Percentiles rank a stretch among this genome's conserved stretches.
Conservation (phyloP, 2,329 filamentous ascomycete genomes). For the Calonectria pteridis region DNA sequence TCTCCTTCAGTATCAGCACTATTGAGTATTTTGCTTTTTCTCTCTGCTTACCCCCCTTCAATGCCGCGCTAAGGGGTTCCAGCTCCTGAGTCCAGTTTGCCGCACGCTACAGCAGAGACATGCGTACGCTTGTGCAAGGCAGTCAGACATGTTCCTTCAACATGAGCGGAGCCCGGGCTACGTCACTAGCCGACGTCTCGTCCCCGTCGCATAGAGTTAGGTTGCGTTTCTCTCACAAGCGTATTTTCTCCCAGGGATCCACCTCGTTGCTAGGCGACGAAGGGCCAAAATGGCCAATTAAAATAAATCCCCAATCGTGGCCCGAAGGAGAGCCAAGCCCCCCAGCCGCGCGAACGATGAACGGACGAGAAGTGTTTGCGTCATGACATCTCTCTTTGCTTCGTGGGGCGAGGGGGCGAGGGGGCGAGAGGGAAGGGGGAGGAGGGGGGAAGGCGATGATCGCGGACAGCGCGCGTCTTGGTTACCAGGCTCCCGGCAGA, state of each 20-base stretch:
- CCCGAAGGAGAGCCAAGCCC: constrained; percentile 3
- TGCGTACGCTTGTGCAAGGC: not conserved
- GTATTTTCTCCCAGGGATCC: not conserved
- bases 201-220: constrained; percentile 29
- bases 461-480: constrained; percentile 3
- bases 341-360: constrained; percentile 14
- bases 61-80: not conserved
- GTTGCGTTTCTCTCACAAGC: constrained; percentile 19
- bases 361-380: constrained; percentile 15
- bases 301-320: constrained; percentile 23
- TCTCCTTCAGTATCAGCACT: not conserved
- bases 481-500: not conserved
- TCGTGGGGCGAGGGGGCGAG: not conserved
- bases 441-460: constrained; percentile 10
- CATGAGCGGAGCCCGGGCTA: constrained; percentile 32
- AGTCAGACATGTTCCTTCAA: constrained; percentile 15
- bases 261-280: constrained; percentile 41
- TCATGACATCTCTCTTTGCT: constrained; percentile 1
- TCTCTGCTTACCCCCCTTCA: not conserved
- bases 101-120: constrained; percentile 11
- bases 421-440: not conserved
- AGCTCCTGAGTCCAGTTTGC: not conserved
- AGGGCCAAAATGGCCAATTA: constrained; percentile 20
- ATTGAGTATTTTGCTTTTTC: not conserved
- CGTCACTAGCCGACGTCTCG: constrained; percentile 44